These are phyloP conservation scores for Abrus pulchellus DNA, from an alignment of 306 rosid genomes.

Conservation along the genomic window DNA sequence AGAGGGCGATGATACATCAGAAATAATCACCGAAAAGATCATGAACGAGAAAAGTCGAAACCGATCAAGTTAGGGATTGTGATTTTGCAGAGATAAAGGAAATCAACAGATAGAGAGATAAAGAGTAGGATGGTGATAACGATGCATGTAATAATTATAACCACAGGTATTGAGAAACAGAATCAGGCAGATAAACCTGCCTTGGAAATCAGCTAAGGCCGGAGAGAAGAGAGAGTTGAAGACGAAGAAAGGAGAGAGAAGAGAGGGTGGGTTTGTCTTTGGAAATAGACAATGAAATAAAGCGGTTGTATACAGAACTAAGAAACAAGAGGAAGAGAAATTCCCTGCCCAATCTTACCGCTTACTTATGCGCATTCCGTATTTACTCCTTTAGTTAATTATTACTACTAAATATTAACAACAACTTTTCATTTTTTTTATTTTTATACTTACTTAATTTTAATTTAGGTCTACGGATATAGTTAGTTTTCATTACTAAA, in stretches of 20 bases:
- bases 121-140: constrained; percentile 33
- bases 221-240: neutral
- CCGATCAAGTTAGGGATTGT: constrained; percentile 42
- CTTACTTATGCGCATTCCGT: constrained; percentile 52
- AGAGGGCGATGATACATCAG: constrained; percentile 37
- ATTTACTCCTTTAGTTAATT: neutral
- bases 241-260: no score
- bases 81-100: constrained; percentile 7
- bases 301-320: constrained; percentile 55
- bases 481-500: no score
- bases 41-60: neutral
- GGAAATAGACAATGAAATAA: constrained; percentile 49
- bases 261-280: constrained; percentile 1
- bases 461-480: neutral
- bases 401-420: neutral
- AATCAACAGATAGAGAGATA: neutral
- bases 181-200: constrained; percentile 45
- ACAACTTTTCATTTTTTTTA: neutral
- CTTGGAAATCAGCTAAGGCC: constrained; percentile 44
- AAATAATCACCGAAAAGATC: constrained; percentile 44
- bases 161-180: neutral
- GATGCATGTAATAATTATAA: constrained; percentile 21
- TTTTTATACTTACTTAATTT: neutral
- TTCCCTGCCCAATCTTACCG: constrained; percentile 55
- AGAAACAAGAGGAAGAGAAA: constrained; percentile 61